phyloP scores from a whole-genome alignment of 2,329 filamentous ascomycete genomes.

The Neospermospora avenae region DNA sequence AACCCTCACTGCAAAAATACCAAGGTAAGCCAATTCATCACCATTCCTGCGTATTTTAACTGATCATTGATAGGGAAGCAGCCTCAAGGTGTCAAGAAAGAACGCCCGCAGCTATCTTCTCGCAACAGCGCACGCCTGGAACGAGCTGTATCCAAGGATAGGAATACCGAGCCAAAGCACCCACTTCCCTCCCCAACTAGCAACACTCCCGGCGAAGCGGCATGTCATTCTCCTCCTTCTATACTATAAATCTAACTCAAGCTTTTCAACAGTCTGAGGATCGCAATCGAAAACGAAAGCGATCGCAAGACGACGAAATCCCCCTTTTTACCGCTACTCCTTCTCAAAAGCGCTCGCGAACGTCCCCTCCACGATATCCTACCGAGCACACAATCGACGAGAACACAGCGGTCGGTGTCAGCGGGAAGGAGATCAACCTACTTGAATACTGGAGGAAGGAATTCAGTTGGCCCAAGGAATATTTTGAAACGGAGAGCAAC shows the following conservation, averaged over 20 bases:
- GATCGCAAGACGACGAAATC: conserved; percentile 15
- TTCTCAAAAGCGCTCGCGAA: conserved; percentile 23
- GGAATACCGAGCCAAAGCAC: conserved; percentile 21
- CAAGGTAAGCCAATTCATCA: conserved; percentile 17
- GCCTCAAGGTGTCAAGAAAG: conserved; percentile 27
- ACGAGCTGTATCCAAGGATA: conserved; percentile 18
- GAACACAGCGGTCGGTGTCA: conserved; percentile 8
- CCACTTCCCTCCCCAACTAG: conserved; percentile 22
- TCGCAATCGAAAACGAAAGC: conserved; percentile 28
- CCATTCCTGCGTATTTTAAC: conserved; percentile 18
- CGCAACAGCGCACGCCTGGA: conserved; percentile 21
- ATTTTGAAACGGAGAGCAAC: conserved; percentile 23
- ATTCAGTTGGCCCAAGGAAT: conserved; percentile 31
- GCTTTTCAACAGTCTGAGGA: conserved; percentile 16
- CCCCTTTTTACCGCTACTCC: conserved; percentile 7
- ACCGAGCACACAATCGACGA: conserved; percentile 17
- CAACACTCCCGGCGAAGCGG: conserved; percentile 20
- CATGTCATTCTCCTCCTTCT: conserved; percentile 16
- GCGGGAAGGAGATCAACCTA: conserved; percentile 26
- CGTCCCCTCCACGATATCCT: conserved; percentile 18
- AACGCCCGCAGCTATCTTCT: conserved; percentile 19
- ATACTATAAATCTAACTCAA: conserved; percentile 25
- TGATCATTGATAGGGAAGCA: conserved; percentile 25
- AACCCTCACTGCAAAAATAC: conserved; percentile 19
- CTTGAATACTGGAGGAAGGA: conserved; percentile 31